Conservation (phyloP, 1,284 basidiomycete species). For the Cryptococcus sp. region DNA sequence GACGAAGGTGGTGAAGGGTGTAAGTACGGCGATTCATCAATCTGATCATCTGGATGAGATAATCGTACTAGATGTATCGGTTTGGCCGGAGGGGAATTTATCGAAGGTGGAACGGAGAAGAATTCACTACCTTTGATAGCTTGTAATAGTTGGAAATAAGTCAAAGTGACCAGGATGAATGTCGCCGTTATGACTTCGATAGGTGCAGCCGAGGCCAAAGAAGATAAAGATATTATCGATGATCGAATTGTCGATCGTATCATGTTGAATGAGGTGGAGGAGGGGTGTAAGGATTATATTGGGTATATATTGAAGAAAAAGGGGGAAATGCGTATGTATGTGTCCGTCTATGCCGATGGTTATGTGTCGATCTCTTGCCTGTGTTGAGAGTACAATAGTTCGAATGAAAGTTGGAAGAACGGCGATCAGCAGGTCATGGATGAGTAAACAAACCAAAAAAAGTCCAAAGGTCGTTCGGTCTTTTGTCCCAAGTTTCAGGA, state of each 20-base stretch:
- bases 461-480: no score
- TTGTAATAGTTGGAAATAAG: slow-evolving; percentile 84
- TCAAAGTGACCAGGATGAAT: slow-evolving; percentile 78
- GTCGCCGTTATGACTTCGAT: slow-evolving; percentile 83
- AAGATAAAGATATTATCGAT: slow-evolving; percentile 41
- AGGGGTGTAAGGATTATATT: not conserved
- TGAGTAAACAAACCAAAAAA: no score
- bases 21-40: slow-evolving; percentile 20
- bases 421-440: no score
- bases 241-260: slow-evolving; percentile 28
- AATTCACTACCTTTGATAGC: slow-evolving; percentile 64
- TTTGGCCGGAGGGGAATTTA: slow-evolving; percentile 21
- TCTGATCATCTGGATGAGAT: slow-evolving; percentile 18
- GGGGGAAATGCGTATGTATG: not conserved
- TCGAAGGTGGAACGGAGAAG: slow-evolving; percentile 29
- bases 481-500: no score
- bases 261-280: slow-evolving; percentile 12
- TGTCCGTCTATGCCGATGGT: no score
- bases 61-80: slow-evolving; percentile 38
- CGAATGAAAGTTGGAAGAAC: no score
- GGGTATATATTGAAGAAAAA: not conserved
- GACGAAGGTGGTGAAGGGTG: slow-evolving; percentile 14
- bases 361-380: no score
- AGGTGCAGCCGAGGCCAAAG: slow-evolving; percentile 49
- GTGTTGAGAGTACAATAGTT: no score